Evolutionary conservation across 441 rosid species (phyloP).

Genomic region (Erodium moschatum): DNA sequence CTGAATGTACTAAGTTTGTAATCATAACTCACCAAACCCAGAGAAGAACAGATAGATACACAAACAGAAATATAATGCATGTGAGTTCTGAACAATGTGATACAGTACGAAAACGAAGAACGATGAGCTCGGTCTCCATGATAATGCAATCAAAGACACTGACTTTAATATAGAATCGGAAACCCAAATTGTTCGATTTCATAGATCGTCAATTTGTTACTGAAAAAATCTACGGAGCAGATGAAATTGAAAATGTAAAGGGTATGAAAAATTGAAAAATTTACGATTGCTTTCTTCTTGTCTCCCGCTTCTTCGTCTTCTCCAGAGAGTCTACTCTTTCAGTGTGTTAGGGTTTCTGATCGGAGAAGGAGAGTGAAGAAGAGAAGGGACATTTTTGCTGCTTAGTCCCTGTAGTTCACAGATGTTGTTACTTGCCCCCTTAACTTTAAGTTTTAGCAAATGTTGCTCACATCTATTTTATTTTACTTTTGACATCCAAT

Average conservation of each 20-base stretch:
- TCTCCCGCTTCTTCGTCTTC: slow-evolving; percentile 2
- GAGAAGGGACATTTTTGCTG: background rate
- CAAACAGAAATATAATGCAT: background rate
- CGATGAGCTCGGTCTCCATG: background rate
- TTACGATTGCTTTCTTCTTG: background rate
- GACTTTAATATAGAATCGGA: background rate
- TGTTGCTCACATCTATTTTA: background rate
- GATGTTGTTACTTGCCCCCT: background rate
- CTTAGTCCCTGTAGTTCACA: background rate
- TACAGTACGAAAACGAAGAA: background rate
- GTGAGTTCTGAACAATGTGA: background rate
- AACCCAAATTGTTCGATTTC: background rate
- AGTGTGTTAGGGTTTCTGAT: background rate
- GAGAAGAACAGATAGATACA: too few relatives aligned
- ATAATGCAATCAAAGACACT: background rate
- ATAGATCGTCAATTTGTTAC: background rate
- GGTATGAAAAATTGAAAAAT: background rate
- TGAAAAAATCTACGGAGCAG: too few relatives aligned
- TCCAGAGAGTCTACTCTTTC: background rate
- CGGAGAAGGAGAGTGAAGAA: slow-evolving; percentile 2
- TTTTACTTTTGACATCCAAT: background rate
- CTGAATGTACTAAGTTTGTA: too few relatives aligned
- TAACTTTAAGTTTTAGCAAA: background rate
- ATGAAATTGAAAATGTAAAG: background rate
- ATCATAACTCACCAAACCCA: too few relatives aligned